Evolutionary conservation across 129 eudicot genomes (phyloP).

Genomic region (Helianthus annuus): DNA sequence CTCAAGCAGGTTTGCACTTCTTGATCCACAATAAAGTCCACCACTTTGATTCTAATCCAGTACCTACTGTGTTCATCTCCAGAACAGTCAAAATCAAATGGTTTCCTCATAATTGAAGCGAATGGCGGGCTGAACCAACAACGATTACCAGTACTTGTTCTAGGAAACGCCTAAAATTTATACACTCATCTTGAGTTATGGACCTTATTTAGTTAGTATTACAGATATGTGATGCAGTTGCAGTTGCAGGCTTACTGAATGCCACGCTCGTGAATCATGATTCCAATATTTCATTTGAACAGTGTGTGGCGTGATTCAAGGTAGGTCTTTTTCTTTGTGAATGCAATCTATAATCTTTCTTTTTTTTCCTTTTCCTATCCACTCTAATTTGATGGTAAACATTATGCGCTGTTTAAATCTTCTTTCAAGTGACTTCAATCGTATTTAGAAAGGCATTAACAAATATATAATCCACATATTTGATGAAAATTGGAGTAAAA

Average conservation of each 20-base stretch:
- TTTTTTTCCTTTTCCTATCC: not conserved
- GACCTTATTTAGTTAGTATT: constrained; percentile 20
- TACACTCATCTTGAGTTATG: not conserved
- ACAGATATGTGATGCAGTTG: constrained; percentile 99
- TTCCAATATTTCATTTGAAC: constrained; percentile 93
- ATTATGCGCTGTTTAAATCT: not conserved
- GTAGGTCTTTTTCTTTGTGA: constrained; percentile 44
- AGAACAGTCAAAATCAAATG: constrained; percentile 80
- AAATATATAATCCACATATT: too few species aligned
- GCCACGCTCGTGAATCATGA: constrained; percentile 98
- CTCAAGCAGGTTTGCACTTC: constrained; percentile 64
- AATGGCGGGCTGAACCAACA: constrained; percentile 99
- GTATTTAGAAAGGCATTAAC: too few species aligned
- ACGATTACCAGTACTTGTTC: constrained; percentile 76
- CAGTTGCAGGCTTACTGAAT: constrained; percentile 92
- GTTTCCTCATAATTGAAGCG: constrained; percentile 94
- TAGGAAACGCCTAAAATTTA: not conserved
- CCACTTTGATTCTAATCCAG: not conserved
- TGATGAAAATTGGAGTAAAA: too few species aligned
- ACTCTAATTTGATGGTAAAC: not conserved
- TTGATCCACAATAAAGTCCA: constrained; percentile 13
- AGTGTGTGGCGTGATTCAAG: constrained; percentile 99
- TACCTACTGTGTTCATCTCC: constrained; percentile 5
- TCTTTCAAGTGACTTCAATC: not conserved
- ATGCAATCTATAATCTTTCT: too few species aligned